Conservation (phyloP, 2,329 filamentous ascomycete species). For the Botryosphaeria dothidea region DNA sequence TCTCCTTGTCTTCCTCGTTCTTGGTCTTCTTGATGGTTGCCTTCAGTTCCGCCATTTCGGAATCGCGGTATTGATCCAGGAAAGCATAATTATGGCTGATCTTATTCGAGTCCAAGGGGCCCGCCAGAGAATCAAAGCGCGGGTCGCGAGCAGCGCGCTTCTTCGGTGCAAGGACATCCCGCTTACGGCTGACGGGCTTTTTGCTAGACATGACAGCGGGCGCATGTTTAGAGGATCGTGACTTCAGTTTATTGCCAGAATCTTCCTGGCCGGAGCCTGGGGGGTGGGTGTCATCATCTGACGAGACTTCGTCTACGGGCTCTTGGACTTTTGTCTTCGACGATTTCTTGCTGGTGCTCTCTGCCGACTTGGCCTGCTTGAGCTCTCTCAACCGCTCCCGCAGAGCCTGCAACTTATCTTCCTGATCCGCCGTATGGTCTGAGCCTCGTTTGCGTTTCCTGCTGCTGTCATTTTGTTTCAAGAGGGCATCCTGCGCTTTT, state of each 20-base stretch:
- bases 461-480: conserved; percentile 34
- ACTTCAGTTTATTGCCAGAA: conserved; percentile 38
- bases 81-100: conserved; percentile 79
- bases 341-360: conserved; percentile 23
- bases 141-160: conserved; percentile 73
- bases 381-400: conserved; percentile 47
- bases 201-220: conserved; percentile 82
- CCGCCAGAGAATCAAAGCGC: conserved; percentile 73
- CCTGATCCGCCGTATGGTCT: conserved; percentile 38
- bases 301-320: conserved; percentile 22
- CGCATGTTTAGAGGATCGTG: conserved; percentile 79
- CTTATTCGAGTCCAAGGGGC: conserved; percentile 58
- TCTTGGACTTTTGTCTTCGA: conserved; percentile 23
- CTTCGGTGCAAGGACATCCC: conserved; percentile 66
- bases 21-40: conserved; percentile 67
- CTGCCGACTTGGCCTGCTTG: conserved; percentile 32
- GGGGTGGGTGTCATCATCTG: conserved; percentile 18
- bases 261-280: conserved; percentile 23
- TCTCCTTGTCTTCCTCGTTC: conserved; percentile 64
- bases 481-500: conserved; percentile 74
- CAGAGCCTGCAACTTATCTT: conserved; percentile 49
- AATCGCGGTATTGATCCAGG: conserved; percentile 78
- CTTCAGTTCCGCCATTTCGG: conserved; percentile 78
- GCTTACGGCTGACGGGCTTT: conserved; percentile 76
- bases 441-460: conserved; percentile 47